These are phyloP conservation scores for Eremothecium cymbalariae DNA, from an alignment of 1,139 yeast species.

Conservation along the genomic window DNA sequence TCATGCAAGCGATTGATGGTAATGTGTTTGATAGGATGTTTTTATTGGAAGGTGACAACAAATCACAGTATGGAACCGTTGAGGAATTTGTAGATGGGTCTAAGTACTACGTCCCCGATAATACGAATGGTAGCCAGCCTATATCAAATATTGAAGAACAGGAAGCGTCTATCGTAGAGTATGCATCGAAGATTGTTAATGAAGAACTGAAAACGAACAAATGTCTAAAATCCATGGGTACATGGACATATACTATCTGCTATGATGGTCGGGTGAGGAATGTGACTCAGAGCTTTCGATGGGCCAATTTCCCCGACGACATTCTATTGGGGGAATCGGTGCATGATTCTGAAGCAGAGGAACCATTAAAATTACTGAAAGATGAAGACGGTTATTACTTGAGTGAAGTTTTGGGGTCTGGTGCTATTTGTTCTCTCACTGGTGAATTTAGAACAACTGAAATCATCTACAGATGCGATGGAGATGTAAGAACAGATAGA, in stretches of 20 bases:
- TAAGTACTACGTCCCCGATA: conserved; percentile 22
- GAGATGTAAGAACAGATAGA: conserved; percentile 28
- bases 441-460: conserved; percentile 53
- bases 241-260: too few species aligned
- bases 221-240: too few species aligned
- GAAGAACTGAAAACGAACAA: too few species aligned
- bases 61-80: neutral
- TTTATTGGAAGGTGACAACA: too few species aligned
- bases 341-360: conserved; percentile 19
- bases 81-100: conserved; percentile 6
- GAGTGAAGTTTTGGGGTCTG: conserved; percentile 48
- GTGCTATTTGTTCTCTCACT: conserved; percentile 69
- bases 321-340: neutral
- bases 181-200: too few species aligned
- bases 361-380: conserved; percentile 21
- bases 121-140: too few species aligned
- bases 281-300: conserved; percentile 34
- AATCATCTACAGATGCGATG: conserved; percentile 61
- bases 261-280: too few species aligned
- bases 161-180: too few species aligned
- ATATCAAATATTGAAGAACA: too few species aligned
- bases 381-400: conserved; percentile 39
- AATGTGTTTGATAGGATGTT: too few species aligned
- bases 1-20: too few species aligned
- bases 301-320: conserved; percentile 37